phyloP scores from a whole-genome alignment of 352 stramenopile species.

The Phytophthora lateralis region DNA sequence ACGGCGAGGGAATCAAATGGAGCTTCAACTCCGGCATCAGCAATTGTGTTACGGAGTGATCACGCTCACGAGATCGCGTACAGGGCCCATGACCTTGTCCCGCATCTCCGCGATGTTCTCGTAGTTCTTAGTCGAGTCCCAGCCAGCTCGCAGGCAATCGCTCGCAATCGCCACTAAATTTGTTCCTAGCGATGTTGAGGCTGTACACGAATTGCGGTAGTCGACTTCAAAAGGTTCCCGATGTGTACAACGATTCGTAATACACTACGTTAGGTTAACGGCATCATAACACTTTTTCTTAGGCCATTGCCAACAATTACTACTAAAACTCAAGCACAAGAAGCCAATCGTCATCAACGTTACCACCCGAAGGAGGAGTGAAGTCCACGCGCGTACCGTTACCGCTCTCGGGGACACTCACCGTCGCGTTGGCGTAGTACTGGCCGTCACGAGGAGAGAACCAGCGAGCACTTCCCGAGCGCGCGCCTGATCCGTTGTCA shows the following conservation, averaged over 20 bases:
- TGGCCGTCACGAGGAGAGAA: conserved; percentile 10
- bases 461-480: conserved; percentile 2
- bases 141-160: background rate
- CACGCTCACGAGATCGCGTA: conserved; percentile 11
- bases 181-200: no score
- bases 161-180: no score
- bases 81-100: conserved; percentile 22
- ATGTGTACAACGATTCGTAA: no score
- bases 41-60: no score
- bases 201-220: no score
- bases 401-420: background rate
- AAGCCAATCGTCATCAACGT: conserved; percentile 13
- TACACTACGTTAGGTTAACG: no score
- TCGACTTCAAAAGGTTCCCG: no score
- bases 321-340: conserved; percentile 17
- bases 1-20: background rate
- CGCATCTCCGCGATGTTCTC: conserved; percentile 28
- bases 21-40: background rate
- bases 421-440: conserved; percentile 7
- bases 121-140: conserved; percentile 40
- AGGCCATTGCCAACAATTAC: no score
- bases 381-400: conserved; percentile 5
- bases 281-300: no score
- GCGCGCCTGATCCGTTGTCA: background rate
- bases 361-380: conserved; percentile 6